phyloP scores from a whole-genome alignment of 2,329 filamentous ascomycete species.

The Calonectria ilicicola region DNA sequence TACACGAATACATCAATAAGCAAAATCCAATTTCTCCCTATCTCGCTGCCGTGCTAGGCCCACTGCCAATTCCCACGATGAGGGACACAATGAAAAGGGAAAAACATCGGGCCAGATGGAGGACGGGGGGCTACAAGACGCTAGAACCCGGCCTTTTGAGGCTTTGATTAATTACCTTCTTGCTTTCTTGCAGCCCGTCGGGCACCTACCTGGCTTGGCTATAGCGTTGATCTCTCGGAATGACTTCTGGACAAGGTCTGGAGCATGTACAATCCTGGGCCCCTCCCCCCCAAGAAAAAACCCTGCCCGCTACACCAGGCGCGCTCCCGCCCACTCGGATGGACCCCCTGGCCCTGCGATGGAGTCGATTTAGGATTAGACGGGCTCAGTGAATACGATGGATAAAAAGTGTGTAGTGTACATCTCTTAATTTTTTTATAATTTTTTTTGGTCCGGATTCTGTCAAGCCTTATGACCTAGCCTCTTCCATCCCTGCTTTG shows the following conservation, averaged over 20 bases:
- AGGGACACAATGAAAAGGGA: not conserved
- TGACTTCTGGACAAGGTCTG: not conserved
- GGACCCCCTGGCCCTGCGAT: not conserved
- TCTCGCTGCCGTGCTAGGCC: not conserved
- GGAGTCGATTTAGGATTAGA: constrained; percentile 4
- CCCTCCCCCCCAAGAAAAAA: not conserved
- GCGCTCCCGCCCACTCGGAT: not conserved
- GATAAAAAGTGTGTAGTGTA: not conserved
- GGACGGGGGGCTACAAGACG: not conserved
- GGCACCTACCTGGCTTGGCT: constrained; percentile 6
- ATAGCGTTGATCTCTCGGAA: not conserved
- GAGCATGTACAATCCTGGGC: not conserved
- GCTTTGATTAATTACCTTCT: constrained; percentile 8
- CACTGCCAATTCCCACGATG: not conserved
- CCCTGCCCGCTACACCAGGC: not conserved
- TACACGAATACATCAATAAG: too few relatives aligned
- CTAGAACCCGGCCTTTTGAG: not conserved
- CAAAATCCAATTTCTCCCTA: not conserved
- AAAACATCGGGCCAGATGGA: constrained; percentile 1
- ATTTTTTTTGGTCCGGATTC: not conserved
- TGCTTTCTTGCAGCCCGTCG: not conserved
- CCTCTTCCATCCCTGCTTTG: not conserved
- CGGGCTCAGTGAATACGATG: not conserved
- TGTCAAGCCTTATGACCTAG: not conserved
- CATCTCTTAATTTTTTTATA: not conserved